These are phyloP conservation scores for Cryptococcus floricola DNA, from an alignment of 1,284 basidiomycete genomes.

Conservation along the genomic window DNA sequence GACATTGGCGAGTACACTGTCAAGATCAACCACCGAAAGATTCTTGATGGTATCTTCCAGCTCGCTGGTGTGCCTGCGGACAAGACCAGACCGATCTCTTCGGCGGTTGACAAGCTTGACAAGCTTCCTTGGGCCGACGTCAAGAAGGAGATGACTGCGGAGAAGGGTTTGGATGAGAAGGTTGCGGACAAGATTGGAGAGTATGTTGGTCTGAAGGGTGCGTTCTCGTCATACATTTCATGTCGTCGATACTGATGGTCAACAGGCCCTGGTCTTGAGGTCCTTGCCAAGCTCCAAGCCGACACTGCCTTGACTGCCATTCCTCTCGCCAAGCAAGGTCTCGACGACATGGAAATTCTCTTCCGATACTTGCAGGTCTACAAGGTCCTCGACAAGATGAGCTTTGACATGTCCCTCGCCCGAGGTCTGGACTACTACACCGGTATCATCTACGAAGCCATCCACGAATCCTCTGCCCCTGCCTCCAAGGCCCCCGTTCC, in stretches of 20 bases:
- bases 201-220: conserved; percentile 92
- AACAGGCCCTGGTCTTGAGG: conserved; percentile 58
- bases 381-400: conserved; percentile 75
- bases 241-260: no score
- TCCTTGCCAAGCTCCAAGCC: conserved; percentile 69
- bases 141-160: conserved; percentile 91
- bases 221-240: conserved; percentile 8
- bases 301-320: conserved; percentile 70
- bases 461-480: conserved; percentile 88
- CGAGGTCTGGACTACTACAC: conserved; percentile 98
- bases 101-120: conserved; percentile 98
- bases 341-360: conserved; percentile 84
- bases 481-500: conserved; percentile 66
- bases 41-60: conserved; percentile 95
- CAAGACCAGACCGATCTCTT: conserved; percentile 72
- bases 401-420: conserved; percentile 93
- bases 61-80: conserved; percentile 90
- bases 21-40: conserved; percentile 96
- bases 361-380: conserved; percentile 83
- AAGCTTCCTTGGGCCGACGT: conserved; percentile 93
- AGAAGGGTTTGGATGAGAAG: conserved; percentile 82
- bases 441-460: conserved; percentile 96
- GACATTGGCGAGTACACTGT: conserved; percentile 91
- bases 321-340: conserved; percentile 71
- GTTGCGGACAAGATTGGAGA: conserved; percentile 93